Percentiles rank a stretch among this genome's conserved stretches.
phyloP scores from a whole-genome alignment of 1,284 basidiomycete species.

The Moesziomyces sp. region DNA sequence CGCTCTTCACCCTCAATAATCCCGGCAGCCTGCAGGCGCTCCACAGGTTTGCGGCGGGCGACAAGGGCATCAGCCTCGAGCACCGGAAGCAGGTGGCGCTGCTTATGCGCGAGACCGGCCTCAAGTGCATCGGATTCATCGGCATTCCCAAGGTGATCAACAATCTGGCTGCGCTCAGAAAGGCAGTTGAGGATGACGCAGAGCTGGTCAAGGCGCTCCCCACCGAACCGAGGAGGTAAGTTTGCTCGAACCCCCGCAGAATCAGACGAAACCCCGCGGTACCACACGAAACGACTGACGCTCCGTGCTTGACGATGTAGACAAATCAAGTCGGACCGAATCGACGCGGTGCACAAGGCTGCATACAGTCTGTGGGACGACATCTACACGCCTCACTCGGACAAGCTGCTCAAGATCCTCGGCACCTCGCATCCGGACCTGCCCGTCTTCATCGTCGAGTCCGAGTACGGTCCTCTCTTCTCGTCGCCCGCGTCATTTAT shows the following conservation, averaged over 20 bases:
- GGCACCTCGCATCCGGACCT: slow-evolving; percentile 77
- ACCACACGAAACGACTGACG: not conserved
- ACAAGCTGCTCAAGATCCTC: slow-evolving; percentile 89
- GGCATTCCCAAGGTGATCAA: slow-evolving; percentile 79
- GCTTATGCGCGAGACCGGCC: slow-evolving; percentile 89
- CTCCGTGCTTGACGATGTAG: slow-evolving; percentile 2
- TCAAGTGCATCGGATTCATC: slow-evolving; percentile 92
- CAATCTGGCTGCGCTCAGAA: slow-evolving; percentile 64
- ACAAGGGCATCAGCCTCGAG: slow-evolving; percentile 70
- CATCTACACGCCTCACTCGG: slow-evolving; percentile 89
- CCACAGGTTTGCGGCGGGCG: slow-evolving; percentile 77
- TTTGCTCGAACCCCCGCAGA: not conserved
- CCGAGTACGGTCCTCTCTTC: slow-evolving; percentile 86
- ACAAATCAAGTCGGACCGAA: slow-evolving; percentile 44
- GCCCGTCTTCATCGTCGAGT: slow-evolving; percentile 86
- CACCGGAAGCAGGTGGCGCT: slow-evolving; percentile 75
- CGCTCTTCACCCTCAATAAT: slow-evolving; percentile 82
- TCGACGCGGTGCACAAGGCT: slow-evolving; percentile 47
- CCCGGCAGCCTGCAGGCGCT: slow-evolving; percentile 81
- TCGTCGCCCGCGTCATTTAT: slow-evolving; percentile 75
- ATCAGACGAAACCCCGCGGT: not conserved
- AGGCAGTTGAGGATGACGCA: slow-evolving; percentile 57
- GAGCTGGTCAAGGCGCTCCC: slow-evolving; percentile 58
- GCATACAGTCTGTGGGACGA: slow-evolving; percentile 76
- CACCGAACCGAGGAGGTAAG: slow-evolving; percentile 56